Percentiles rank a stretch among this genome's conserved stretches.
Conservation (phyloP, 2,329 filamentous ascomycete genomes). For the Emericellopsis atlantica region DNA sequence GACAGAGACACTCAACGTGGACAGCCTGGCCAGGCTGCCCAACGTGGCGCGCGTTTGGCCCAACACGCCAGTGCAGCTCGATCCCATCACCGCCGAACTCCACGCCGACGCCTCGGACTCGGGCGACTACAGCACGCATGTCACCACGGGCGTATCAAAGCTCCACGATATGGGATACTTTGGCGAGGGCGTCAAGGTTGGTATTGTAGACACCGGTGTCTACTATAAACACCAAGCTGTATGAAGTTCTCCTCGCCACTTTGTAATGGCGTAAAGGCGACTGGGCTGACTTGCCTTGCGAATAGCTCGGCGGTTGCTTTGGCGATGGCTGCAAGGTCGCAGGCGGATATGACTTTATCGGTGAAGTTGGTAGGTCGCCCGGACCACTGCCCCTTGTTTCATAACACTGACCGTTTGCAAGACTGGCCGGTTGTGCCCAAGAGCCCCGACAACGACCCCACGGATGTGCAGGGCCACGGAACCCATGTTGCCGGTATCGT, state of each 20-base stretch:
- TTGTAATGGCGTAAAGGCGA: constrained; percentile 45
- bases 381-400: neutral
- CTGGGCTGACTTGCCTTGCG: constrained; percentile 28
- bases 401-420: constrained; percentile 14
- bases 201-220: constrained; percentile 38
- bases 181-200: constrained; percentile 39
- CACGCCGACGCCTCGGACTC: neutral
- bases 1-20: neutral
- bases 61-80: neutral
- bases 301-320: constrained; percentile 41
- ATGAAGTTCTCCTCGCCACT: neutral
- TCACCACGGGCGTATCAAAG: constrained; percentile 44
- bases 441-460: constrained; percentile 35
- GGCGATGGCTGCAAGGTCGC: constrained; percentile 44
- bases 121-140: constrained; percentile 30
- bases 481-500: constrained; percentile 52
- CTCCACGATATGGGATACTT: constrained; percentile 32
- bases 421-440: constrained; percentile 21
- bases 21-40: neutral
- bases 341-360: constrained; percentile 44
- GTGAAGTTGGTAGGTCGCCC: constrained; percentile 23
- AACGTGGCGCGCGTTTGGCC: neutral
- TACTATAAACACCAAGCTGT: neutral
- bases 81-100: neutral
- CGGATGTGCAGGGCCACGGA: constrained; percentile 45